Evolutionary conservation across 1,284 basidiomycete species (phyloP), one percentile per base, ranked within the genome.

Genomic region (Ustilago loliicola): DNA sequence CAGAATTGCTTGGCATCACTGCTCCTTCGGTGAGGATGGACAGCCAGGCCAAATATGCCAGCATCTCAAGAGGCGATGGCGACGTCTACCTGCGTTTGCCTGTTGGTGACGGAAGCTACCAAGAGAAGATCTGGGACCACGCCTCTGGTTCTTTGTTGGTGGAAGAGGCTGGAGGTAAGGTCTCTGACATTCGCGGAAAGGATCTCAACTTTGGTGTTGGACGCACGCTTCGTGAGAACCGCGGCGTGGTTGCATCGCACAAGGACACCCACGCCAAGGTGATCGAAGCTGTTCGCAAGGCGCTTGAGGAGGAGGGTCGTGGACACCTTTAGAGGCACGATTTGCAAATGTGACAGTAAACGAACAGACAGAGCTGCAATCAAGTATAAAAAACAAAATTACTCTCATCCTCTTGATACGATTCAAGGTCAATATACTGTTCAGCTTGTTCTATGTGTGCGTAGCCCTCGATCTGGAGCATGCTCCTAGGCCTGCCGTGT

Each of bases 51-150:
- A 99, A 99, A 88, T 99, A 99, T 83, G 92, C 93, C 34, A 92
- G 92, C 81, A 90, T 98, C 19, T 91, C 92, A 2, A 89, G 96
- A 48, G 95, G 95, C 0, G 94, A 97, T 72, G 95, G 95, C 1
- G 92, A 92, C 15, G 91, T 92, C 40, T 99, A 99, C 87, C 88
- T 99, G 60, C 90, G 96, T 29, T 93, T 98, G 88, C 97, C 97
- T 0, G 93, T 92, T 61, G 87, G 89, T 8, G 91, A 92, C 17
- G 90, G 91, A 19, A 91, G 91, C 15, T 96, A 96, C 86, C 86
- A 89, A 72, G 95, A 96, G 87, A 96, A 96, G 88, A 95, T 97
- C 50, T 97, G 94, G 94, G 97, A 99, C 86, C 97, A 98, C 85
- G 96, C 96, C 0, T 90, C 94, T 0, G 97, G 96, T 0, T 89